A percentile compares a stretch with the other conserved stretches of the same genome.
Evolutionary conservation across 2,329 filamentous ascomycete species (phyloP).

Genomic region (Conoideocrella luteorostrata): DNA sequence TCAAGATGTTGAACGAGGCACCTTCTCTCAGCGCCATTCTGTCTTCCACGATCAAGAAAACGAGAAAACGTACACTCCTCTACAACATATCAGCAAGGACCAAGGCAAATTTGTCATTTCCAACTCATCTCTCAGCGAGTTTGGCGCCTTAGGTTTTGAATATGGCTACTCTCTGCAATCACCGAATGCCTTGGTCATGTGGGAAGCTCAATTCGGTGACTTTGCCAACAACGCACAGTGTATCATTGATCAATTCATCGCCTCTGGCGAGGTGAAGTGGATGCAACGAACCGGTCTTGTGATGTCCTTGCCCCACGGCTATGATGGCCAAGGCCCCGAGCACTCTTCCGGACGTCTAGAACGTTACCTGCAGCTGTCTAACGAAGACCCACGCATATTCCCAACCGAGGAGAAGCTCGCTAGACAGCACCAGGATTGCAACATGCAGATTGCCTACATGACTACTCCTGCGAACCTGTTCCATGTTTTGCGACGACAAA

Average conservation of each 20-base stretch:
- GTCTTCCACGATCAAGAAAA: conserved; percentile 97
- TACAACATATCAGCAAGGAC: conserved; percentile 82
- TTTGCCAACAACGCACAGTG: conserved; percentile 99
- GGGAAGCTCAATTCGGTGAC: conserved; percentile 99
- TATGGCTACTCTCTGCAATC: conserved; percentile 98
- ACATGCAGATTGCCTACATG: conserved; percentile 98
- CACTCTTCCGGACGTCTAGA: conserved; percentile 97
- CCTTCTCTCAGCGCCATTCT: conserved; percentile 95
- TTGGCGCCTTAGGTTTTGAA: conserved; percentile 82
- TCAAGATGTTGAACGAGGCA: conserved; percentile 98
- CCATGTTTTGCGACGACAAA: conserved; percentile 92
- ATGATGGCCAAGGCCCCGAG: conserved; percentile 96
- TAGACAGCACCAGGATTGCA: conserved; percentile 98
- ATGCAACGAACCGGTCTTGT: conserved; percentile 95
- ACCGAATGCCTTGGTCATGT: conserved; percentile 95
- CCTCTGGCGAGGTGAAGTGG: conserved; percentile 97
- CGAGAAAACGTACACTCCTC: conserved; percentile 85
- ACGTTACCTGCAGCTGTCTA: conserved; percentile 93
- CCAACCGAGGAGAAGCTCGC: conserved; percentile 82
- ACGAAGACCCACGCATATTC: conserved; percentile 94
- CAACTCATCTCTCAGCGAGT: conserved; percentile 79
- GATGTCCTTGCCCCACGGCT: conserved; percentile 93
- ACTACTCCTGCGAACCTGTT: conserved; percentile 95
- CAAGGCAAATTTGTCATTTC: conserved; percentile 95
- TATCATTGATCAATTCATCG: conserved; percentile 98